Percentiles rank a stretch among this genome's conserved stretches.
Evolutionary conservation across 2,329 filamentous ascomycete species (phyloP).

Genomic region (Penicillium sp.): DNA sequence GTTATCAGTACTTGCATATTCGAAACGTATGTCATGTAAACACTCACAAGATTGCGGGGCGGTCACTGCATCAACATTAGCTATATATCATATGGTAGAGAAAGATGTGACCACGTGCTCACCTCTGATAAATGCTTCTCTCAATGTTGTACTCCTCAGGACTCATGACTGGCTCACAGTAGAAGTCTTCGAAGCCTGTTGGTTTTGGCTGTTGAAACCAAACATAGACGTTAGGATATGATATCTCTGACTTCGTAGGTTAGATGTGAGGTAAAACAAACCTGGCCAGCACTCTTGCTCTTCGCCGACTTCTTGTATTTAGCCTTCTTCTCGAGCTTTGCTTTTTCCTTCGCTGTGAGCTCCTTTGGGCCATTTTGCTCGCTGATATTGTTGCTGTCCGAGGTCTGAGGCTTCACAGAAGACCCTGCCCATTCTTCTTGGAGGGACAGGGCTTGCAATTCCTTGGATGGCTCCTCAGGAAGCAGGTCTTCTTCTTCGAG

Average conservation of each 20-base stretch:
- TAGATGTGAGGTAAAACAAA: neutral
- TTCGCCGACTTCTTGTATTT: conserved; percentile 11
- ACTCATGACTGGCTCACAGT: conserved; percentile 73
- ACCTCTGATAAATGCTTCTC: conserved; percentile 63
- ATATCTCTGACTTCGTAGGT: neutral
- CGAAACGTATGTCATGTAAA: neutral
- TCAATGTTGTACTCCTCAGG: conserved; percentile 65
- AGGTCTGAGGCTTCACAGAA: neutral
- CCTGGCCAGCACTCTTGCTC: conserved; percentile 13
- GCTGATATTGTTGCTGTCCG: neutral
- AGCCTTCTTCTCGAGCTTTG: conserved; percentile 2
- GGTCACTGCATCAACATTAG: conserved; percentile 28
- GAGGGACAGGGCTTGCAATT: neutral
- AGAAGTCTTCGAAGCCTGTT: conserved; percentile 77
- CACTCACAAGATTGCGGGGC: conserved; percentile 56
- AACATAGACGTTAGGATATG: neutral
- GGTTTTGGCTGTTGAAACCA: conserved; percentile 35
- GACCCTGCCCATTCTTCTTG: conserved; percentile 1
- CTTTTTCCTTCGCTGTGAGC: conserved; percentile 9
- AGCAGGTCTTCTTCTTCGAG: neutral
- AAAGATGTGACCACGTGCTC: conserved; percentile 30
- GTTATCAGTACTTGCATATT: conserved; percentile 15
- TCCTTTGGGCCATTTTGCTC: neutral
- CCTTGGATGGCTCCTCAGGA: neutral
- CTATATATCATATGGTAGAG: conserved; percentile 5